A percentile compares a stretch with the other conserved stretches of the same genome.
phyloP scores from a whole-genome alignment of 2,329 filamentous ascomycete species.

The Stagonosporopsis chrysanthemi region DNA sequence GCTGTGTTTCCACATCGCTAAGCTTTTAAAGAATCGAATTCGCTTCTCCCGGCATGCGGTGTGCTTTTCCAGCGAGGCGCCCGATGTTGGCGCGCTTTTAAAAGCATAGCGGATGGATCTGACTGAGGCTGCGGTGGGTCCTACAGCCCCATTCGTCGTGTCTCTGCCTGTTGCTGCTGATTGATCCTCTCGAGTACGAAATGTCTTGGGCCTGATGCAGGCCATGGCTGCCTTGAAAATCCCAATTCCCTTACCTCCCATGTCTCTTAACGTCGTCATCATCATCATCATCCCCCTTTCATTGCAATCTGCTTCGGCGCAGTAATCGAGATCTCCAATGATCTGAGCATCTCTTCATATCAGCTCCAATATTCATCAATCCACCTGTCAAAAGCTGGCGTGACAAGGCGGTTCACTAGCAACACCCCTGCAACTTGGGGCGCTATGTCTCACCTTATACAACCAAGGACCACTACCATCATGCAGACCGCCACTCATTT shows the following conservation, averaged over 20 bases:
- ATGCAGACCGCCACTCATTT: conserved; percentile 29
- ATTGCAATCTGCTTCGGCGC: conserved; percentile 6
- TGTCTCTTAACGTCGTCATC: conserved; percentile 15
- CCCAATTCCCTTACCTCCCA: conserved; percentile 8
- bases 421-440: conserved; percentile 26
- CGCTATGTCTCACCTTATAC: conserved; percentile 30
- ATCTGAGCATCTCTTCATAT: conserved; percentile 5
- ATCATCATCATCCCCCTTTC: conserved; percentile 13
- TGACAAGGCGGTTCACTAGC: conserved; percentile 25
- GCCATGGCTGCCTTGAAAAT: conserved; percentile 14
- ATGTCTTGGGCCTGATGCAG: conserved; percentile 17
- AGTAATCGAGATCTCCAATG: conserved; percentile 8
- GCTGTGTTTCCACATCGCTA: conserved; percentile 13
- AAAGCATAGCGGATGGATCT: conserved; percentile 20
- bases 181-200: conserved; percentile 12
- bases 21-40: conserved; percentile 12
- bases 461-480: conserved; percentile 20
- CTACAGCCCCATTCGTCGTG: conserved; percentile 25
- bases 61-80: conserved; percentile 18
- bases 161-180: conserved; percentile 18
- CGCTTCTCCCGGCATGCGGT: conserved; percentile 17
- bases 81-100: conserved; percentile 11
- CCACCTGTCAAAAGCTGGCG: conserved; percentile 22
- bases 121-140: conserved; percentile 19
- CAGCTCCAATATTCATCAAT: conserved; percentile 22